Conservation (phyloP, 139 green algal genomes). For the Tetradesmus obliquus region DNA sequence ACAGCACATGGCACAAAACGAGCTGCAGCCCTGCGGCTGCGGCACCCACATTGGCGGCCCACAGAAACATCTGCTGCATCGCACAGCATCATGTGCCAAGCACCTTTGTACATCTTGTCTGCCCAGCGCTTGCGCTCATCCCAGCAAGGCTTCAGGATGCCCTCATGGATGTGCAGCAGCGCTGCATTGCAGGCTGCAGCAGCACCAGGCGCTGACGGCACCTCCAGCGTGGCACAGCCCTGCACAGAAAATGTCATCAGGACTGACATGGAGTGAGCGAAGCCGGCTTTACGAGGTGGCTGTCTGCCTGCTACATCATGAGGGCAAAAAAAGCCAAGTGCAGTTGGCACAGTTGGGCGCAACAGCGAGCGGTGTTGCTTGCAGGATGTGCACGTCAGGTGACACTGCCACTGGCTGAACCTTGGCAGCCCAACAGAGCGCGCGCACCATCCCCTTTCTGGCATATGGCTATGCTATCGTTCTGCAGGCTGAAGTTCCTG, state of each 20-base stretch:
- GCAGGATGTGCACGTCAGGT: background rate
- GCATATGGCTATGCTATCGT: no score
- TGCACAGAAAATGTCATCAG: background rate
- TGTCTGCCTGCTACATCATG: background rate
- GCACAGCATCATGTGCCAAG: no score
- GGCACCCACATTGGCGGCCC: no score
- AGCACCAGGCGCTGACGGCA: slow-evolving; percentile 17
- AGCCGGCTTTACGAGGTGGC: background rate
- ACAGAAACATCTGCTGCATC: background rate
- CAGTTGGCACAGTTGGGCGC: no score
- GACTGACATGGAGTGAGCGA: background rate
- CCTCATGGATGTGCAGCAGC: slow-evolving; percentile 28
- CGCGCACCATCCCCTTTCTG: no score
- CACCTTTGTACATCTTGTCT: slow-evolving; percentile 37
- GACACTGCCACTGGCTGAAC: no score
- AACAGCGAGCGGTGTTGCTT: background rate
- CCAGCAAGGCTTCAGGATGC: slow-evolving; percentile 6
- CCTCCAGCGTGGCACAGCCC: slow-evolving; percentile 27
- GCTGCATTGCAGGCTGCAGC: slow-evolving; percentile 26
- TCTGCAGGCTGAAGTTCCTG: background rate
- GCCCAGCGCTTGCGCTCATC: slow-evolving; percentile 14
- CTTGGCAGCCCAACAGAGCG: no score
- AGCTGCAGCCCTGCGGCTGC: no score
- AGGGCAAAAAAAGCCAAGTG: no score
- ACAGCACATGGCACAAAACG: no score